Evolutionary conservation across 352 stramenopile genomes (phyloP).

Genomic region (Pythium monospermum): DNA sequence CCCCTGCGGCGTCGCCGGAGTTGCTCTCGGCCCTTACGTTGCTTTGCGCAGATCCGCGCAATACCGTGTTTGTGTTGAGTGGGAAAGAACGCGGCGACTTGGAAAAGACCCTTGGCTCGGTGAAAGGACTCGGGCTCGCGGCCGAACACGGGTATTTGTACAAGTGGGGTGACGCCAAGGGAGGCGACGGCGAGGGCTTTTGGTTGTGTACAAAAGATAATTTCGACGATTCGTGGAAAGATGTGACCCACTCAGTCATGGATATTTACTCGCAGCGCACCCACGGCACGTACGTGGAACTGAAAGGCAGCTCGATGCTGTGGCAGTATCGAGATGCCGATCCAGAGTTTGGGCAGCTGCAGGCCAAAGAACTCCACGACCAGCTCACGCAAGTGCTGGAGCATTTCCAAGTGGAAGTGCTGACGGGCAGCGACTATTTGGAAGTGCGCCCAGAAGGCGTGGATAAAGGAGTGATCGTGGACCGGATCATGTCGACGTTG

Average conservation of each 20-base stretch:
- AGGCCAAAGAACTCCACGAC: slow-evolving; percentile 98
- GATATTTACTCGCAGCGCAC: slow-evolving; percentile 98
- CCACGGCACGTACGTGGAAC: slow-evolving; percentile 99
- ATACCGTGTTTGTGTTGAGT: slow-evolving; percentile 98
- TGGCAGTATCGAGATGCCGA: slow-evolving; percentile 99
- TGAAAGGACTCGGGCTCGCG: slow-evolving; percentile 94
- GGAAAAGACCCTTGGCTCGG: slow-evolving; percentile 90
- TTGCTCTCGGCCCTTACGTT: slow-evolving; percentile 88
- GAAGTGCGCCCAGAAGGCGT: slow-evolving; percentile 96
- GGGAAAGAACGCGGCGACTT: slow-evolving; percentile 95
- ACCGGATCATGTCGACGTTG: slow-evolving; percentile 93
- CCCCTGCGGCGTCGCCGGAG: slow-evolving; percentile 47
- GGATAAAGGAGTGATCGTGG: slow-evolving; percentile 97
- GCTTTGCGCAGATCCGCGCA: slow-evolving; percentile 93
- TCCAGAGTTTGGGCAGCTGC: slow-evolving; percentile 97
- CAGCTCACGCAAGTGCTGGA: slow-evolving; percentile 95
- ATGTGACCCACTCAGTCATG: slow-evolving; percentile 97
- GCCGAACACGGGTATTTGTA: slow-evolving; percentile 99
- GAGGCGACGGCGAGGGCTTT: slow-evolving; percentile 32
- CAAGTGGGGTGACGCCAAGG: slow-evolving; percentile 81
- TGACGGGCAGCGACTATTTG: slow-evolving; percentile 84
- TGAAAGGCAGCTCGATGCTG: slow-evolving; percentile 97
- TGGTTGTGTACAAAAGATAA: slow-evolving; percentile 87
- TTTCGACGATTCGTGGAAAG: slow-evolving; percentile 96
- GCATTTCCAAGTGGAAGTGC: slow-evolving; percentile 94